Conservation (phyloP, 2,329 filamentous ascomycete species). For the Cephalotrichum gorgonifer region DNA sequence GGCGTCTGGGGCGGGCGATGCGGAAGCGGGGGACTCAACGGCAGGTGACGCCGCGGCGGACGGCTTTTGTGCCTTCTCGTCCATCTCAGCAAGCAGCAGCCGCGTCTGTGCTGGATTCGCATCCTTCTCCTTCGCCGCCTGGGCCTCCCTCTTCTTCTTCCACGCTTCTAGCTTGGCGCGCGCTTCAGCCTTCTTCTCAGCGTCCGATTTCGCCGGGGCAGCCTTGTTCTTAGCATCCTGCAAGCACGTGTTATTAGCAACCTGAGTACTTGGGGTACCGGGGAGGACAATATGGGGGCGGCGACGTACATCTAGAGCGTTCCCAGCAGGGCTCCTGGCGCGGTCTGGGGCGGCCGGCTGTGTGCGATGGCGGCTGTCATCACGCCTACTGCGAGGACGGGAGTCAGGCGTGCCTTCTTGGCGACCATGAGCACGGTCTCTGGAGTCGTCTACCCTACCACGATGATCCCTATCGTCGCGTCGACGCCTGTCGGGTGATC, state of each 20-base stretch:
- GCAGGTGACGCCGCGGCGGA: conserved; percentile 37
- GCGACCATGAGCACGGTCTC: conserved; percentile 52
- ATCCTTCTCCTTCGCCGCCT: conserved; percentile 61
- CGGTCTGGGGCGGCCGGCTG: conserved; percentile 38
- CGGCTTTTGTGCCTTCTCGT: conserved; percentile 51
- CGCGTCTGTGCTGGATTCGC: conserved; percentile 54
- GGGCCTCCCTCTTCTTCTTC: conserved; percentile 81
- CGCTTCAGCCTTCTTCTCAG: conserved; percentile 69
- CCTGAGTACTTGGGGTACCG: not conserved
- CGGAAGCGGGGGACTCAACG: conserved; percentile 33
- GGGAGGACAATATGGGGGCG: no score
- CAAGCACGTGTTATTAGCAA: conserved; percentile 13
- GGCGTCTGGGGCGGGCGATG: conserved; percentile 34
- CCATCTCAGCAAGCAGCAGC: conserved; percentile 63
- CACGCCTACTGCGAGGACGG: conserved; percentile 53
- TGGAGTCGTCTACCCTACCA: conserved; percentile 60
- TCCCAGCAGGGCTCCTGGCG: conserved; percentile 25
- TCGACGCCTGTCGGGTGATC: conserved; percentile 49
- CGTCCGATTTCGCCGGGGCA: conserved; percentile 42
- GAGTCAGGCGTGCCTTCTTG: conserved; percentile 65
- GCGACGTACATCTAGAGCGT: conserved; percentile 46
- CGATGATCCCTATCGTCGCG: conserved; percentile 55
- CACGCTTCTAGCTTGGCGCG: conserved; percentile 77
- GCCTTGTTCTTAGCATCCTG: conserved; percentile 44
- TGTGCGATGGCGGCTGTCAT: conserved; percentile 47